Base-by-base conservation (phyloP, 106 monocot genomes). In the Allium sativum region DNA sequence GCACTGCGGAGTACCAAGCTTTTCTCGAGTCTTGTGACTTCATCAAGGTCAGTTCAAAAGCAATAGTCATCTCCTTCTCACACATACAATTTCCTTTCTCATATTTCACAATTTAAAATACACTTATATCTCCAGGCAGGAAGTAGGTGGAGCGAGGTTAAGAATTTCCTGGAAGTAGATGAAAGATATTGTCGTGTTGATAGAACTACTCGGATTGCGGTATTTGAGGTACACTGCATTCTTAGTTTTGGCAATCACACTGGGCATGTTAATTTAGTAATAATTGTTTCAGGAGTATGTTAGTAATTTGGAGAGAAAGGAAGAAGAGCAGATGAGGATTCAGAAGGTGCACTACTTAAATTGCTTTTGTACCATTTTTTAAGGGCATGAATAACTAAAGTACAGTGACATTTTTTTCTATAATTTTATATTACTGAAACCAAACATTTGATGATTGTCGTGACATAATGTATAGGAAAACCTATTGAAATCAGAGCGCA, bases 21-120 rank as follows among this genome's bases (percentile, higher is more conserved):
- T 93, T 88, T 63, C 82, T 93, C 47, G 84, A 79, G 67, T 93
- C 93, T 42, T 93, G 93, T 70, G 88, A 82, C 44, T 93, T 82
- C 65, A 85, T 93, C 57, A 88, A 93, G 85, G 88, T 93, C 19
- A 67, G 8, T 9, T 1, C 6, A 14, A 21, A 18, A 62, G 3
- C 1, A 16, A n/a, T 44, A 10, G 11, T 56, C 6, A 31, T n/a
- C n/a, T 61, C 19, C 0, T 6, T 52, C 13, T 50, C 11, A 19
- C 3, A 45, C 9, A 45, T 40, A 52, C 51, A 13, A 16, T 52
- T 47, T 3, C 7, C 12, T 16, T 40, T 40, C 14, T 7, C 52
- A 15, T 15, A 62, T n/a, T 53, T 65, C 71, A 55, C 52, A 45
- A 44, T 21, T 20, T 64, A 54, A 50, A 12, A 46, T 64, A 20